Conservation (phyloP, 2,329 filamentous ascomycete species). For the Calcarisporium arbuscula region DNA sequence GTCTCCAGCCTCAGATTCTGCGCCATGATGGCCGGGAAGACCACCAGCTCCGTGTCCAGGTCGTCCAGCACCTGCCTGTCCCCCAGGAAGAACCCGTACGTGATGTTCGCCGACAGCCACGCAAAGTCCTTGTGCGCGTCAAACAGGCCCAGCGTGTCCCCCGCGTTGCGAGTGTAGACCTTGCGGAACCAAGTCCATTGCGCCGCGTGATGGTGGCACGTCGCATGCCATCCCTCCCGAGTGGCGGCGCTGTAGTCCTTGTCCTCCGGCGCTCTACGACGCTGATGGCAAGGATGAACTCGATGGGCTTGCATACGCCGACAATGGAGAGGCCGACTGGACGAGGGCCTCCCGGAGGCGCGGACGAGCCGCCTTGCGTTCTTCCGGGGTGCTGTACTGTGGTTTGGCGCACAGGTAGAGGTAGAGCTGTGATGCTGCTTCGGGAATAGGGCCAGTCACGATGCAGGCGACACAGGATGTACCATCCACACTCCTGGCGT, state of each 20-base stretch:
- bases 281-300: slow-evolving; percentile 51
- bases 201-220: slow-evolving; percentile 45
- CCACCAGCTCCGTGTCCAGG: slow-evolving; percentile 48
- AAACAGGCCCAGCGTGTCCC: slow-evolving; percentile 25
- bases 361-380: slow-evolving; percentile 41
- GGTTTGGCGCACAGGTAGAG: slow-evolving; percentile 45
- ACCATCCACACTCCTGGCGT: too few relatives aligned
- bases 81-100: slow-evolving; percentile 51
- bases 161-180: slow-evolving; percentile 46
- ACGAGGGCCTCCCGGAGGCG: slow-evolving; percentile 52
- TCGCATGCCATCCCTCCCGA: slow-evolving; percentile 52
- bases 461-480: slow-evolving; percentile 10
- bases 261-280: slow-evolving; percentile 46
- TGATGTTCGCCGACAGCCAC: slow-evolving; percentile 49
- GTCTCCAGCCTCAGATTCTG: slow-evolving; percentile 48
- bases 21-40: slow-evolving; percentile 49
- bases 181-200: slow-evolving; percentile 50
- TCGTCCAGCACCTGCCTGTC: slow-evolving; percentile 49
- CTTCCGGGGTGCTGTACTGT: slow-evolving; percentile 32
- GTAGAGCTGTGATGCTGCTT: slow-evolving; percentile 48
- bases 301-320: slow-evolving; percentile 57
- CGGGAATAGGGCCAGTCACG: slow-evolving; percentile 23
- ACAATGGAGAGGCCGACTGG: slow-evolving; percentile 51
- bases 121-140: slow-evolving; percentile 32
- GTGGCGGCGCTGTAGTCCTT: slow-evolving; percentile 48